phyloP scores from a whole-genome alignment of 2,329 filamentous ascomycete species.

The Aspergillus intermedius region DNA sequence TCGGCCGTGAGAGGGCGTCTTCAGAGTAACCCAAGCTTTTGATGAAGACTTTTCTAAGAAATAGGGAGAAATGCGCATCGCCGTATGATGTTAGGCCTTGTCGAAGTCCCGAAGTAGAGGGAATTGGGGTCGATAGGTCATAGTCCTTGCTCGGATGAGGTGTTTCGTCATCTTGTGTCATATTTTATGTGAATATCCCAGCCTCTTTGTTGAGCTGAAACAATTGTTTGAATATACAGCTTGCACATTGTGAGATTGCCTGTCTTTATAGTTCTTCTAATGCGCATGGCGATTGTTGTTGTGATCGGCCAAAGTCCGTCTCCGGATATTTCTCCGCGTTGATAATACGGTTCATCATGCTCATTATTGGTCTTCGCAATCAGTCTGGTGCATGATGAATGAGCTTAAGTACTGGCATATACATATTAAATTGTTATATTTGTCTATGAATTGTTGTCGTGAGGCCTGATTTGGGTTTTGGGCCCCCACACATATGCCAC shows the following conservation, averaged over 20 bases:
- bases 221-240: background rate
- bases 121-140: slow-evolving; percentile 51
- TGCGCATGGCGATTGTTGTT: background rate
- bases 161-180: background rate
- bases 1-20: slow-evolving; percentile 62
- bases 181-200: background rate
- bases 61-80: slow-evolving; percentile 68
- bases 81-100: slow-evolving; percentile 64
- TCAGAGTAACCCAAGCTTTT: slow-evolving; percentile 69
- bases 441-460: background rate
- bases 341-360: background rate
- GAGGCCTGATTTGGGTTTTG: background rate
- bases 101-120: slow-evolving; percentile 49
- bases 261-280: background rate
- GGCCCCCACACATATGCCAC: background rate
- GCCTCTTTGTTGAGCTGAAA: too few relatives aligned
- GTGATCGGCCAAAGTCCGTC: slow-evolving; percentile 10
- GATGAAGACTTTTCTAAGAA: slow-evolving; percentile 70
- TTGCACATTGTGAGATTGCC: background rate
- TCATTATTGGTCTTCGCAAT: background rate
- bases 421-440: background rate
- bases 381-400: background rate
- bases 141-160: slow-evolving; percentile 40
- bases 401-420: too few relatives aligned
- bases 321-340: slow-evolving; percentile 13